Evolutionary conservation across 2,329 filamentous ascomycete genomes (phyloP).

Genomic region (Xylaria sp.): DNA sequence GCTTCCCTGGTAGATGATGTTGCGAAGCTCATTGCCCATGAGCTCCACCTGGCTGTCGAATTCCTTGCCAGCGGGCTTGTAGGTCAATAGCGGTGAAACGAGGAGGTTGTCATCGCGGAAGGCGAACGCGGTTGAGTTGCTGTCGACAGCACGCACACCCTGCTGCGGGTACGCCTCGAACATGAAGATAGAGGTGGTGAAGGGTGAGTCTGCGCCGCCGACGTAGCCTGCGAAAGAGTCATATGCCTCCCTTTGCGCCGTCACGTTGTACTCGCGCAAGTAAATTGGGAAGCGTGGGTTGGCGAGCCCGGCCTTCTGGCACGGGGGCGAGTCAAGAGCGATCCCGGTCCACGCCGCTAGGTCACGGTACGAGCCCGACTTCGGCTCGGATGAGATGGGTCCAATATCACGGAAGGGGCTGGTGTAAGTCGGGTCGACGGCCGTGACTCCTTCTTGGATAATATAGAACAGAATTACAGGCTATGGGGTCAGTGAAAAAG

Average conservation of each 20-base stretch:
- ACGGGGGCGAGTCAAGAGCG: slow-evolving; percentile 22
- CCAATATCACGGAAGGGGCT: slow-evolving; percentile 36
- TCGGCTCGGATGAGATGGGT: slow-evolving; percentile 22
- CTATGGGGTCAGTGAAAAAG: slow-evolving; percentile 23
- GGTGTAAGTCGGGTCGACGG: slow-evolving; percentile 36
- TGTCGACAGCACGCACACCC: slow-evolving; percentile 36
- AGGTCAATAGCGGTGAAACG: slow-evolving; percentile 46
- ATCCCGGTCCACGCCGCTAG: slow-evolving; percentile 32
- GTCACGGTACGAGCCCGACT: slow-evolving; percentile 31
- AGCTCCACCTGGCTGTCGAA: slow-evolving; percentile 42
- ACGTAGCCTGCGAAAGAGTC: slow-evolving; percentile 49
- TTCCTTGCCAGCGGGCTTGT: slow-evolving; percentile 41
- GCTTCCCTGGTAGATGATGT: slow-evolving; percentile 30
- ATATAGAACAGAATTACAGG: slow-evolving; percentile 40
- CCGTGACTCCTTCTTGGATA: slow-evolving; percentile 38
- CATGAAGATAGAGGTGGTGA: slow-evolving; percentile 48
- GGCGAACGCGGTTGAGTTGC: slow-evolving; percentile 39
- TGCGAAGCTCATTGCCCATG: slow-evolving; percentile 47
- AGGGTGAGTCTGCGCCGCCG: slow-evolving; percentile 46
- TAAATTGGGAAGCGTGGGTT: slow-evolving; percentile 43
- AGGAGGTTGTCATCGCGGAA: slow-evolving; percentile 39
- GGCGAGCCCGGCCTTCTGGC: slow-evolving; percentile 39
- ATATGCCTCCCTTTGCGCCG: slow-evolving; percentile 52
- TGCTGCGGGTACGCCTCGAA: slow-evolving; percentile 42
- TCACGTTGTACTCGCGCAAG: slow-evolving; percentile 47